Percentiles rank a stretch among this genome's conserved stretches.
Evolutionary conservation across 2,329 filamentous ascomycete genomes (phyloP).

Genomic region (Sporothrix luriei): DNA sequence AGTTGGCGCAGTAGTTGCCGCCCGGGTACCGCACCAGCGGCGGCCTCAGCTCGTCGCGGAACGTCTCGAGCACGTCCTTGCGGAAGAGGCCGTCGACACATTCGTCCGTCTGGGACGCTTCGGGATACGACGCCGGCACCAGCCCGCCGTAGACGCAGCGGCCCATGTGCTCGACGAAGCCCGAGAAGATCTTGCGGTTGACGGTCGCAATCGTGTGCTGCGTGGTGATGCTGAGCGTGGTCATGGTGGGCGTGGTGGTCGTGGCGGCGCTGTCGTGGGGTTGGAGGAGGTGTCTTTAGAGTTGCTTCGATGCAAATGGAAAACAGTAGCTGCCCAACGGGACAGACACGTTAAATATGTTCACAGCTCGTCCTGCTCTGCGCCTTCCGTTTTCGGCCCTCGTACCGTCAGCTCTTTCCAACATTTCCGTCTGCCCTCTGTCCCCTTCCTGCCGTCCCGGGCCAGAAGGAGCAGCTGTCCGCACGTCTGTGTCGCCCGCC

Average conservation of each 20-base stretch:
- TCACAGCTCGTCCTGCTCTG: not conserved
- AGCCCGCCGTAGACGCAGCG: conserved; percentile 86
- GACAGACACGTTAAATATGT: not conserved
- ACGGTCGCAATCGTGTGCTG: conserved; percentile 43
- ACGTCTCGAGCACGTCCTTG: conserved; percentile 73
- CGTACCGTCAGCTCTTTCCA: not conserved
- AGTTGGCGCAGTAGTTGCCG: conserved; percentile 82
- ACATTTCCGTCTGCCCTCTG: not conserved
- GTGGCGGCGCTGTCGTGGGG: not conserved
- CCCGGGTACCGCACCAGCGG: conserved; percentile 81
- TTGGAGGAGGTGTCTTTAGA: not conserved
- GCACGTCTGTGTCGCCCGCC: not conserved
- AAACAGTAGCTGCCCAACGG: not conserved
- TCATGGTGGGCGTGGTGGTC: not conserved
- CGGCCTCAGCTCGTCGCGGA: conserved; percentile 68
- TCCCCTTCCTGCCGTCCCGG: not conserved
- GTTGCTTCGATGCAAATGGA: not conserved
- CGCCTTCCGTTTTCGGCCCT: conserved; percentile 7
- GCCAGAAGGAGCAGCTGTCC: conserved; percentile 4
- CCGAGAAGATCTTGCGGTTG: conserved; percentile 78
- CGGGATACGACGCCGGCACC: conserved; percentile 65
- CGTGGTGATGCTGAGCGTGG: conserved; percentile 17
- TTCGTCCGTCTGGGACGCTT: conserved; percentile 60
- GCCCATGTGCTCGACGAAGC: conserved; percentile 90
- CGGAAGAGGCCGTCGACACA: conserved; percentile 67